phyloP scores from a whole-genome alignment of 306 rosid species.

The Begonia masoniana region DNA sequence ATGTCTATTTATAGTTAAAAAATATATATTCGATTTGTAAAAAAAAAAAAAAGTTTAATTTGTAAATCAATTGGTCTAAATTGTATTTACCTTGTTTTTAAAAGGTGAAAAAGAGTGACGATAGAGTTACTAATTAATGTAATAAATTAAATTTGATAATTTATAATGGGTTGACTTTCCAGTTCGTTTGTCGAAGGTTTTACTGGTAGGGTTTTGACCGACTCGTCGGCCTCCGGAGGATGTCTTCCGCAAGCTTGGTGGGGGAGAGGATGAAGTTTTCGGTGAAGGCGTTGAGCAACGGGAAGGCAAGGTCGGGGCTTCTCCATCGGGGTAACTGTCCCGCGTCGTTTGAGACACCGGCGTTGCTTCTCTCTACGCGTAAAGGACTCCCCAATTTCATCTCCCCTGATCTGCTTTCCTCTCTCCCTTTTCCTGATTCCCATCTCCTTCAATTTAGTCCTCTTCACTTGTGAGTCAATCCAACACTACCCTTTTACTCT shows the following conservation, averaged over 20 bases:
- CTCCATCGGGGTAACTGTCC: conserved; percentile 44
- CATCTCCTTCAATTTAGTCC: conserved; percentile 73
- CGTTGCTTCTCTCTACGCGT: conserved; percentile 70
- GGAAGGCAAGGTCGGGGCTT: conserved; percentile 54
- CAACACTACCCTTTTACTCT: neutral
- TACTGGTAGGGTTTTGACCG: neutral
- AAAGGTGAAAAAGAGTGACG: no score
- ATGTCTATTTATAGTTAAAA: no score
- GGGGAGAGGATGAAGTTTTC: conserved; percentile 37
- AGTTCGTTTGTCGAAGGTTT: no score
- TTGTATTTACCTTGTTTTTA: no score
- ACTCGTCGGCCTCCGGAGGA: neutral
- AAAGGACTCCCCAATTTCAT: conserved; percentile 71
- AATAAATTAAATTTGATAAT: no score
- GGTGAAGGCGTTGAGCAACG: conserved; percentile 54
- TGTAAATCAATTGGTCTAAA: no score
- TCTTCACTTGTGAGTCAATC: conserved; percentile 60
- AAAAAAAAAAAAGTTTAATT: no score
- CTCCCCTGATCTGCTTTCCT: conserved; percentile 68
- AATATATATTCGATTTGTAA: no score
- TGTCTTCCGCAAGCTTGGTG: neutral
- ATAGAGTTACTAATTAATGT: no score
- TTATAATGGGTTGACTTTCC: no score
- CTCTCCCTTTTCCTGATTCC: conserved; percentile 89
- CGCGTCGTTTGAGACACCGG: conserved; percentile 51